A percentile compares a stretch with the other conserved stretches of the same genome.
Conservation (phyloP, 371 early-diverging fungal genomes). For the Nematocida ironsii region DNA sequence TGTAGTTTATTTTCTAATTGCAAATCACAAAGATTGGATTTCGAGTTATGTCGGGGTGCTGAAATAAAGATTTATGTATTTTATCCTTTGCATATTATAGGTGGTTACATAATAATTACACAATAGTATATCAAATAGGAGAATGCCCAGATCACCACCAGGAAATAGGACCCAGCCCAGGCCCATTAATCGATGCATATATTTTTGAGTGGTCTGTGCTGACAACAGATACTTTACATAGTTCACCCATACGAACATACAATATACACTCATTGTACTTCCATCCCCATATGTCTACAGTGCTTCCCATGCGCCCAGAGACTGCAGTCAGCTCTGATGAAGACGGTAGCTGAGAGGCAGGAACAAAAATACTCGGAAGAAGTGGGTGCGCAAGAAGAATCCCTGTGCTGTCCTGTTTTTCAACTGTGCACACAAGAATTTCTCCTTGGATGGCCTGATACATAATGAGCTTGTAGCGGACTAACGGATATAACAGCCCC, state of each 20-base stretch:
- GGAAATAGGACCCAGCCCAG: constrained; percentile 46
- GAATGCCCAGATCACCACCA: constrained; percentile 41
- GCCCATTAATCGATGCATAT: constrained; percentile 2
- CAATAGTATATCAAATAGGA: too few species aligned
- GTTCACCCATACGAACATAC: constrained; percentile 36
- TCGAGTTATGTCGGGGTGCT: too few species aligned
- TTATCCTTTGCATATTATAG: too few species aligned
- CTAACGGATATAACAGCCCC: constrained; percentile 52
- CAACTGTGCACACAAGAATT: constrained; percentile 38
- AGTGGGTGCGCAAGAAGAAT: constrained; percentile 41
- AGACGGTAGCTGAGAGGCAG: constrained; percentile 33
- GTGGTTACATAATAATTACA: too few species aligned
- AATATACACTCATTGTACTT: constrained; percentile 39
- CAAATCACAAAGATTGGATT: too few species aligned
- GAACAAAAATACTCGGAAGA: constrained; percentile 28
- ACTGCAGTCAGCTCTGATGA: constrained; percentile 31
- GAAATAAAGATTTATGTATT: too few species aligned
- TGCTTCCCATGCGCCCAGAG: constrained; percentile 1
- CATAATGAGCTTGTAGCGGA: constrained; percentile 34
- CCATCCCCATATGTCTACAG: constrained; percentile 46
- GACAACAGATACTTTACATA: constrained; percentile 33
- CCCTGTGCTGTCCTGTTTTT: constrained; percentile 43
- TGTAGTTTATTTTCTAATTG: too few species aligned
- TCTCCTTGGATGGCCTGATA: constrained; percentile 41
- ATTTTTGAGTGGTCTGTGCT: neutral